These are phyloP conservation scores for Amaranthus cruentus DNA, from an alignment of 148 eudicot species.

Conservation along the genomic window DNA sequence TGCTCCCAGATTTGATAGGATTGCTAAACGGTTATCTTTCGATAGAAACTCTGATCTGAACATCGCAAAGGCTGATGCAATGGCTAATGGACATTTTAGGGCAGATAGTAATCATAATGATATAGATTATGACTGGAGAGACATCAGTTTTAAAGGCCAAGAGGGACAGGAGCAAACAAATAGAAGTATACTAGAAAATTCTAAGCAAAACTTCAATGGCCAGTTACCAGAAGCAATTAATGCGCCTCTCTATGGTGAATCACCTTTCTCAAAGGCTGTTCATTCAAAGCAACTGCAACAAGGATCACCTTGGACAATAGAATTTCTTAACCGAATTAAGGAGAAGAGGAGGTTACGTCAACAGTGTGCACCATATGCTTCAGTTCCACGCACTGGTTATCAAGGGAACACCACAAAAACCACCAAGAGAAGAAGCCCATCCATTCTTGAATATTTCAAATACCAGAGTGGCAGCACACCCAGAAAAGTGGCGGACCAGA, in stretches of 20 bases:
- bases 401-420: constrained; percentile 32
- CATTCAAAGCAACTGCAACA: constrained; percentile 46
- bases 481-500: constrained; percentile 37
- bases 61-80: constrained; percentile 41
- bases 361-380: constrained; percentile 48
- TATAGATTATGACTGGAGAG: constrained; percentile 26
- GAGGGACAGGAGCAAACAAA: constrained; percentile 20
- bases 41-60: constrained; percentile 35
- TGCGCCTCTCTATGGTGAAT: constrained; percentile 34
- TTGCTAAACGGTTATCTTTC: constrained; percentile 42
- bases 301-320: constrained; percentile 95
- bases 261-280: constrained; percentile 69
- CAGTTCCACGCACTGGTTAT: constrained; percentile 37
- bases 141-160: constrained; percentile 22
- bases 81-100: constrained; percentile 24
- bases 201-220: constrained; percentile 26
- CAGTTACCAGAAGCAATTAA: constrained; percentile 30
- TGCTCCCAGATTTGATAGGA: constrained; percentile 30
- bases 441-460: constrained; percentile 68
- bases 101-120: constrained; percentile 29
- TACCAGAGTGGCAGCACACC: constrained; percentile 62
- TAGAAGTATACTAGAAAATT: constrained; percentile 27
- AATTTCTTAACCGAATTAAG: constrained; percentile 76
- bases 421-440: constrained; percentile 79
- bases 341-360: constrained; percentile 71